phyloP scores from a whole-genome alignment of 2,329 filamentous ascomycete species.

The Triangularia verruculosa region DNA sequence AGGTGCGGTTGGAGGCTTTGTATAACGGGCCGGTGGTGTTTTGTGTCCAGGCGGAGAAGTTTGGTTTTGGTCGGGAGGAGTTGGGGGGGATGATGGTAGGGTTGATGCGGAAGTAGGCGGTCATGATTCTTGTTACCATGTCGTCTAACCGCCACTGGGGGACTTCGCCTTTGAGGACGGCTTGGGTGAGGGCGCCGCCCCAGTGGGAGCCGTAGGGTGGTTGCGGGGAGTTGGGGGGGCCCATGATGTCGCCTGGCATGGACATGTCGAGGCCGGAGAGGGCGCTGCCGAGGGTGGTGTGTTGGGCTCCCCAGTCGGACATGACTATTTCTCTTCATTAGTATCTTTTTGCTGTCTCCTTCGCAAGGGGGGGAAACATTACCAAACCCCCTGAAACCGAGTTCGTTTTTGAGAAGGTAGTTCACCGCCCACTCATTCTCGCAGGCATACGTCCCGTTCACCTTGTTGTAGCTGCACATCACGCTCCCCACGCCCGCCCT shows the following conservation, averaged over 20 bases:
- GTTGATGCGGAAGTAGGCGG: constrained; percentile 39
- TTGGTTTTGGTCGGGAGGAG: constrained; percentile 36
- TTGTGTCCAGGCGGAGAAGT: constrained; percentile 73
- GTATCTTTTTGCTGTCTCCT: constrained; percentile 1
- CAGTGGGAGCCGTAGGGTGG: constrained; percentile 58
- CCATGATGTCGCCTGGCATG: constrained; percentile 62
- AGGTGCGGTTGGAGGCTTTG: constrained; percentile 50
- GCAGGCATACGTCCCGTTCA: constrained; percentile 59
- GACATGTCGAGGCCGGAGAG: constrained; percentile 65
- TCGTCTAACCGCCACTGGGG: constrained; percentile 70
- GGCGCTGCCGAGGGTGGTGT: constrained; percentile 57
- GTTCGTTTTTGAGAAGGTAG: constrained; percentile 68
- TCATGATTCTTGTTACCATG: constrained; percentile 60
- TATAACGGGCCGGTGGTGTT: constrained; percentile 53
- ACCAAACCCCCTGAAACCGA: constrained; percentile 65
- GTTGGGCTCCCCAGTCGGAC: constrained; percentile 66
- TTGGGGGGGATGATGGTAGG: no score
- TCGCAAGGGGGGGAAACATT: neutral
- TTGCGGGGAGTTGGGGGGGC: constrained; percentile 55
- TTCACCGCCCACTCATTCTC: constrained; percentile 69
- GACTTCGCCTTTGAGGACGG: constrained; percentile 68
- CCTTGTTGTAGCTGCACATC: constrained; percentile 56
- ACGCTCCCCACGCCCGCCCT: constrained; percentile 47
- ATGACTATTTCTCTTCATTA: constrained; percentile 45
- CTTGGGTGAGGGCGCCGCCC: constrained; percentile 72